Base-by-base conservation (phyloP, 1,284 basidiomycete genomes). In the Anthracocystis panici-leucophaei region DNA sequence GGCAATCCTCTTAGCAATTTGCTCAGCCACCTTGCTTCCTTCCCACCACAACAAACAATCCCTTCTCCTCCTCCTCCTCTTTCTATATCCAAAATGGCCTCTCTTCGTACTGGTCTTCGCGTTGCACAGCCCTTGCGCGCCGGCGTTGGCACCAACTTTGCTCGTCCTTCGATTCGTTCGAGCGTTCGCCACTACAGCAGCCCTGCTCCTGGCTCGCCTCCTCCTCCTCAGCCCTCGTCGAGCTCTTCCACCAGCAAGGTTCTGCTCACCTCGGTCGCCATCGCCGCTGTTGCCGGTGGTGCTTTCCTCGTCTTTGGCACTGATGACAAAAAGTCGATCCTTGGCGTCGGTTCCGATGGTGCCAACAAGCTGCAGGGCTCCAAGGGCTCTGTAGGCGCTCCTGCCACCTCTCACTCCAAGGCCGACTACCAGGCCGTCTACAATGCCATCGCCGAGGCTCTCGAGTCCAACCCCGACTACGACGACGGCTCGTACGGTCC, bases 351-450 rank as follows among this genome's bases (percentile, higher is more conserved):
- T 57, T 40, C 70, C n/a, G 65, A 70, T 44, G 70, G 67, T 18
- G 70, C 69, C 57, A 78, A 78, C 69, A 78, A 78, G 65, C 65
- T 78, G 7, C 44, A 38, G 18, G 76, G 76, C 51, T 70, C 73
- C 53, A 75, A 75, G 64, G 60, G 49, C 40, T 50, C 65, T 8
- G 54, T 49, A 48, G 59, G 35, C 29, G 51, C 67, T n/a, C n/a
- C 68, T 44, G 55, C 68, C 50, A 57, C 48, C 55, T 54, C 59
- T 20, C 74, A 74, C 57, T 70, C 68, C 57, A 75, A 80, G 67
- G 70, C 57, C 35, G 81, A 84, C 69, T 84, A 84, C 67, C 81
- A 84, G 68, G 63, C 74, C 29, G 82, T 84, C 57, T 84, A 84
- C 80, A 83, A 84, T 50, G 80, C 75, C 25, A 82, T 84, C 58